Base-by-base conservation (phyloP, 257 asterid species). In the Marsdenia floribunda region DNA sequence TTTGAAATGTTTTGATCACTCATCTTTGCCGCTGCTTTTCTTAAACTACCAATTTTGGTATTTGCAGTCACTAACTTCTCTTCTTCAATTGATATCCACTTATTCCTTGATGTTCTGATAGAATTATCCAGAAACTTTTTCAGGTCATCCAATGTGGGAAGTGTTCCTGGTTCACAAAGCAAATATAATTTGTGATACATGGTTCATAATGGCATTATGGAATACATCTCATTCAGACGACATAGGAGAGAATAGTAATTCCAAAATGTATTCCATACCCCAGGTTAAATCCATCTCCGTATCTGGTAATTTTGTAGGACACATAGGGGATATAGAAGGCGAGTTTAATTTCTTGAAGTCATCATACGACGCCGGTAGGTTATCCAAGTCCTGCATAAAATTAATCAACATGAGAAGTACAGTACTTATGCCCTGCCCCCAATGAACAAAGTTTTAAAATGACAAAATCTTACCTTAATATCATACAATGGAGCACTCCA, bases 401-500 rank as follows among this genome's bases (percentile, higher is more conserved):
- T 46, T 11, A 73, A 78, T 21, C 61, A 75, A 44, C 61, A 70
- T 33, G 9, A 37, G 67, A 61, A 11, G 40, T 29, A 3, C 42
- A 24, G 3, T 21, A 64, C 18, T 44, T 24, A 57, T 26, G 44
- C 76, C 44, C 42, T 15, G 47, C 54, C 63, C 21, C 49, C 16
- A 8, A n/a, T 3, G 42, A 46, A 15, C n/a, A 14, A 59, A 69
- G 33, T 5, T 21, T 74, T 18, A 35, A 60, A 13, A 71, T 22
- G 52, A 81, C 65, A n/a, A 54, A 12, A 12, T 40, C 64, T 26
- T 79, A 89, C 97, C 96, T 85, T 75, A 64, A 84, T 47, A 82
- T 88, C 88, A 72, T 91, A 91, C 78, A 91, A 88, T 26, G 96
- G 92, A 37, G 89, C 69, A 71, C 64, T 86, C 98, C 98, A 91